Evolutionary conservation across 1,139 yeast species (phyloP).

Genomic region (Yamadazyma sp.): DNA sequence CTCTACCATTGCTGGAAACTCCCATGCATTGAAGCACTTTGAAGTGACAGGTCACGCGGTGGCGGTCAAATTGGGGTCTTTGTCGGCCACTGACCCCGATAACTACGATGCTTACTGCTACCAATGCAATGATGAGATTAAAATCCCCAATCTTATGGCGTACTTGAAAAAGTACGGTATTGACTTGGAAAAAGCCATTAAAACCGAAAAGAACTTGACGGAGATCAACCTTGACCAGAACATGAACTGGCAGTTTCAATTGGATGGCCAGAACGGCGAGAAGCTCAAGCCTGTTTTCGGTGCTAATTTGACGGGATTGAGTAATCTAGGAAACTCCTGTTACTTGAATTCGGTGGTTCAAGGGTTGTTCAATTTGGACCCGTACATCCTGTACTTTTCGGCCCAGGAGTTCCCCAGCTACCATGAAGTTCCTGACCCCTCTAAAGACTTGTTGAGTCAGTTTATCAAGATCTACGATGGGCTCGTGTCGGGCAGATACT

Average conservation of each 20-base stretch:
- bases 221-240: slow-evolving; percentile 93
- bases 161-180: slow-evolving; percentile 66
- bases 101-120: slow-evolving; percentile 84
- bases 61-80: slow-evolving; percentile 88
- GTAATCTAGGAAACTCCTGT: slow-evolving; percentile 91
- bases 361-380: slow-evolving; percentile 43
- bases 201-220: slow-evolving; percentile 82
- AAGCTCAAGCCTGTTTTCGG: slow-evolving; percentile 67
- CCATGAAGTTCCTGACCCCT: slow-evolving; percentile 50
- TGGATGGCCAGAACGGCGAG: slow-evolving; percentile 73
- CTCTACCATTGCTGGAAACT: slow-evolving; percentile 79
- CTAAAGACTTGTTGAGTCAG: slow-evolving; percentile 66
- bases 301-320: slow-evolving; percentile 71
- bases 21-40: slow-evolving; percentile 82
- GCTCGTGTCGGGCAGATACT: slow-evolving; percentile 68
- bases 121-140: slow-evolving; percentile 82
- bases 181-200: slow-evolving; percentile 53
- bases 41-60: slow-evolving; percentile 61
- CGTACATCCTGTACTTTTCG: slow-evolving; percentile 40
- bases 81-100: slow-evolving; percentile 58
- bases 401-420: slow-evolving; percentile 24
- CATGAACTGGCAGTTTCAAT: slow-evolving; percentile 86
- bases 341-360: slow-evolving; percentile 83
- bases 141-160: slow-evolving; percentile 58
- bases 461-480: slow-evolving; percentile 81